Base-by-base conservation (phyloP, 1,284 basidiomycete species). In the Ganoderma leucocontextum region DNA sequence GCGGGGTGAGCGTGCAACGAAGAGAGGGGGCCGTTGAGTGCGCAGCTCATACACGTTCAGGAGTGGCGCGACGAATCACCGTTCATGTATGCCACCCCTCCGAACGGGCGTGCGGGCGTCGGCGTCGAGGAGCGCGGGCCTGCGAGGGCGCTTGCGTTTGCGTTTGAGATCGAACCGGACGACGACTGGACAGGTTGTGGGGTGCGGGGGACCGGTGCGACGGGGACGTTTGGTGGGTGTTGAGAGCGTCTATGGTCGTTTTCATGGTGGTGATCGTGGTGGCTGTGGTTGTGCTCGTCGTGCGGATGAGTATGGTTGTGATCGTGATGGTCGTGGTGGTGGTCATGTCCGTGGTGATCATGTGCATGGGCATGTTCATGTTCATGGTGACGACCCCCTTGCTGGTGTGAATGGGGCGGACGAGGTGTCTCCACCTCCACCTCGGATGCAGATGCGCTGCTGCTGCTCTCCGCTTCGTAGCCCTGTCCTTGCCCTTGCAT, bases 51-150 rank as follows among this genome's bases (percentile, higher is more conserved):
- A 19, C 33, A 69, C 59, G 70, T 67, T 73, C 71, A 74, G 70
- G 73, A 74, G 65, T 59, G 70, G 62, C 68, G 59, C 63, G 70
- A 73, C 64, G 74, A 78, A 75, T 78, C 76, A 81, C 80, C 80
- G 69, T 81, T 81, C 74, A 80, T 75, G 68, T 76, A 73, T 64
- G 74, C 63, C 61, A n/a, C 63, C 17, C 60, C 72, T 52, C 78
- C 77, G 63, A 76, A 72, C 41, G 76, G 73, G 29, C 73, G 73
- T 29, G 73, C 70, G 17, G 74, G 76, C n/a, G 79, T 78, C 47
- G 74, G 79, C 15, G 76, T 78, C 33, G 74, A 73, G 6, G 73
- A 61, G 35, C 77, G 76, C 22, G 69, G 67, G 52, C 67, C 68
- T 67, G 68, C 41, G 41, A 65, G 57, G 9, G 57, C 35, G 19